Evolutionary conservation across 1,139 yeast genomes (phyloP).

Genomic region (Suhomyces yuchorum): DNA sequence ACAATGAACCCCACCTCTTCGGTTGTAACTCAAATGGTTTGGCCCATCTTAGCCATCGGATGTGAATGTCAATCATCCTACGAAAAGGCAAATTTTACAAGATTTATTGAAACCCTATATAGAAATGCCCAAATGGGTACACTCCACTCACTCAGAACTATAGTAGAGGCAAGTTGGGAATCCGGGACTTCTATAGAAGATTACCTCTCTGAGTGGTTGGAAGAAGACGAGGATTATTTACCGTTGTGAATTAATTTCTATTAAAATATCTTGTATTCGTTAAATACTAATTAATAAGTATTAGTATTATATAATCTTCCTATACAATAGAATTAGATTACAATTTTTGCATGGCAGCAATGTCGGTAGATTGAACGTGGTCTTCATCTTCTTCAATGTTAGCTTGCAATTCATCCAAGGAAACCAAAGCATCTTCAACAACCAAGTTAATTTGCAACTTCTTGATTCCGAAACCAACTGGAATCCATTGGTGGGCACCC

Average conservation of each 20-base stretch:
- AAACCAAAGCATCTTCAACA: constrained; percentile 95
- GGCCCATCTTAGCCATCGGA: constrained; percentile 56
- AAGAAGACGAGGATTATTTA: constrained; percentile 49
- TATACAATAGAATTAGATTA: constrained; percentile 43
- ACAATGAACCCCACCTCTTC: constrained; percentile 47
- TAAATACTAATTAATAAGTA: constrained; percentile 11
- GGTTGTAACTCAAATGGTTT: constrained; percentile 57
- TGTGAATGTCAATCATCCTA: constrained; percentile 37
- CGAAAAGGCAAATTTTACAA: constrained; percentile 30
- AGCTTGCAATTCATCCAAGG: constrained; percentile 86
- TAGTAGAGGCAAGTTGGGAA: constrained; percentile 47
- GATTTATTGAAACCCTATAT: constrained; percentile 43
- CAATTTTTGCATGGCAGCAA: constrained; percentile 98
- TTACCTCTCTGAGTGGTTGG: constrained; percentile 46
- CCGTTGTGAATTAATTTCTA: constrained; percentile 34
- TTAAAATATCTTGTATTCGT: constrained; percentile 83
- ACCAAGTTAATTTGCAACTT: constrained; percentile 98
- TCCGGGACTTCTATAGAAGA: constrained; percentile 40
- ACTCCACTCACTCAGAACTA: constrained; percentile 38
- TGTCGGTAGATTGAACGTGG: constrained; percentile 97
- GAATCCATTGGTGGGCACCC: constrained; percentile 97
- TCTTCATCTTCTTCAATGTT: constrained; percentile 94
- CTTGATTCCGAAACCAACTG: constrained; percentile 99
- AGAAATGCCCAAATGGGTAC: constrained; percentile 57
- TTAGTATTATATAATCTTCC: constrained; percentile 15